Evolutionary conservation across 257 asterid genomes (phyloP), one percentile per base, ranked within the genome.

Genomic region (Salvia miltiorrhiza): DNA sequence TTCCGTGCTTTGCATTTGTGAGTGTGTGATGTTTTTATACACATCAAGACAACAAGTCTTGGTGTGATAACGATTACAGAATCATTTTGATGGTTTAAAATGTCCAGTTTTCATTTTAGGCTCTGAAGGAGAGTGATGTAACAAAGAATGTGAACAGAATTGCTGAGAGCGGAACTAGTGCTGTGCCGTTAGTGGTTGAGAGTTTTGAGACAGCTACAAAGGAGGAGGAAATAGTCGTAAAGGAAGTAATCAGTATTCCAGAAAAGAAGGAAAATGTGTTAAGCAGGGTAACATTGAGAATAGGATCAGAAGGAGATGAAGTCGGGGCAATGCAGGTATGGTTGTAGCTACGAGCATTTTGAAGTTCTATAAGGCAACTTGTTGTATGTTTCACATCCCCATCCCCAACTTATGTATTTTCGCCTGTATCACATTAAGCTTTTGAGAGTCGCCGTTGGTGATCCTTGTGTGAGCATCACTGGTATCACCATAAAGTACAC

Each of bases 241-340:
- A 88, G 84, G 91, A 90, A 83, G 84, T 84, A 70, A 73, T 85
- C 75, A 73, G 82, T 76, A 67, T 78, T 58, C 69, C 81, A 19
- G 81, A 84, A 50, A 73, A 65, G 72, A 82, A 81, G 74, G 83
- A 61, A 57, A 79, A 61, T 13, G 84, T 43, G 26, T 81, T 74
- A 76, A 81, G 67, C 67, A 88, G 83, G 82, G 54, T 30, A 70
- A 77, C 85, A 10, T 64, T 94, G 79, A 87, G 90, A 74, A 77
- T 5, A 72, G 97, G 99, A 70, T 83, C 96, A 3, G 96, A 91
- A 87, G 97, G 97, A 71, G 96, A 89, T 26, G 89, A 84, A 41
- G 97, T 94, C 55, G 84, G 45, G 68, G 86, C 79, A 24, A 67
- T 93, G 93, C 99, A 93, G 97, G 99, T 93, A 73, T 62, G 59